Conservation (phyloP, 2,329 filamentous ascomycete species). For the Blumeriella jaapii region DNA sequence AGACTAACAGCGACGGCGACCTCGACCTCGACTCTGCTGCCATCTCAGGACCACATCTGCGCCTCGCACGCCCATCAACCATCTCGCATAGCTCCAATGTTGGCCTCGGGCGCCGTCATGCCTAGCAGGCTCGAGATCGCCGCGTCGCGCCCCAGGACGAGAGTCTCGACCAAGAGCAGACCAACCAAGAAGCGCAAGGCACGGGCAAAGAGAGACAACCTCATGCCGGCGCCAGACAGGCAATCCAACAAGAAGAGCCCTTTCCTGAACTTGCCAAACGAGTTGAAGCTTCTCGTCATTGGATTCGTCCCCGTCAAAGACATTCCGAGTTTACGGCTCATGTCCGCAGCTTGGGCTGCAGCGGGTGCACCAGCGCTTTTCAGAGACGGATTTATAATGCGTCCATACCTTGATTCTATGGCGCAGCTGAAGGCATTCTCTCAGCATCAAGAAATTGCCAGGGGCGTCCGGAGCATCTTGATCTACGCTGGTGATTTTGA, state of each 20-base stretch:
- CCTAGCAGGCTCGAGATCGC: constrained; percentile 1
- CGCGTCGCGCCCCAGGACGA: neutral
- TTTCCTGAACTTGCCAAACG: constrained; percentile 2
- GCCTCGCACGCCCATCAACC: too few relatives aligned
- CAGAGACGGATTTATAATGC: constrained; percentile 2
- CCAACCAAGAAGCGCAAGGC: neutral
- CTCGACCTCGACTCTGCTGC: too few relatives aligned
- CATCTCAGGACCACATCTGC: too few relatives aligned
- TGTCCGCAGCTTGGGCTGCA: constrained; percentile 7
- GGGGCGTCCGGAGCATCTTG: neutral
- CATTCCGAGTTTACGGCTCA: constrained; percentile 4
- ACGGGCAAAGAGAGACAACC: neutral
- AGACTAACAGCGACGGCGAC: too few relatives aligned
- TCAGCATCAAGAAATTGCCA: constrained; percentile 3
- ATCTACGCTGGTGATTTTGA: constrained; percentile 6
- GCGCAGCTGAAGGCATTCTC: neutral
- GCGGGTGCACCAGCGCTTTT: constrained; percentile 5
- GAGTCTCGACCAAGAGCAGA: neutral
- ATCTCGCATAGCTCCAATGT: too few relatives aligned
- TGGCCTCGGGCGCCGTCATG: too few relatives aligned
- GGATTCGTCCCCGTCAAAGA: constrained; percentile 4
- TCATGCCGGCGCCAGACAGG: neutral
- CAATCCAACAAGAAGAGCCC: neutral
- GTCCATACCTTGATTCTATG: constrained; percentile 6
- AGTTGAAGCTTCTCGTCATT: constrained; percentile 9